These are phyloP conservation scores for Themeda triandra DNA, from an alignment of 176 grass and related monocot genomes.

Conservation along the genomic window DNA sequence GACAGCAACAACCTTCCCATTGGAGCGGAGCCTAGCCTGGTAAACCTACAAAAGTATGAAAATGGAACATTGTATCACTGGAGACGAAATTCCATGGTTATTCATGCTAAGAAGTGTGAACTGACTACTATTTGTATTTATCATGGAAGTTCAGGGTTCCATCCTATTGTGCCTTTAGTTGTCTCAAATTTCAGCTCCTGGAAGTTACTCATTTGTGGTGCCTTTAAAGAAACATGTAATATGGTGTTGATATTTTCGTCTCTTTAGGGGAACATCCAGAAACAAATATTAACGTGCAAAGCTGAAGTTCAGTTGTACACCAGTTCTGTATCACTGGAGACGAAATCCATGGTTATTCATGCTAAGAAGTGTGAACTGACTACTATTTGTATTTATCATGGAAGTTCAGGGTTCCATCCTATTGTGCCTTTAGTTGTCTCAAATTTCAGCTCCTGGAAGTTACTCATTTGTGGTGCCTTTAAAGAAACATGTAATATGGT, in stretches of 20 bases:
- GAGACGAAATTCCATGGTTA: neutral
- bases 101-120: neutral
- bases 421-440: neutral
- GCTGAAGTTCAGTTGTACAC: neutral
- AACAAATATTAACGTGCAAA: neutral
- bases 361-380: neutral
- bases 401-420: neutral
- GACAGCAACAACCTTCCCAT: conserved; percentile 82
- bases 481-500: neutral
- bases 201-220: neutral
- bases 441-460: neutral
- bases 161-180: neutral
- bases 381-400: conserved; percentile 5
- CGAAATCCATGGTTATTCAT: neutral
- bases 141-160: neutral
- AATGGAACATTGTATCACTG: neutral
- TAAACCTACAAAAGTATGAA: conserved; percentile 70
- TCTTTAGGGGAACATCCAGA: neutral
- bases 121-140: neutral
- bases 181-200: neutral
- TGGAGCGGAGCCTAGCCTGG: conserved; percentile 68
- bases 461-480: neutral
- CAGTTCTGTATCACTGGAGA: neutral
- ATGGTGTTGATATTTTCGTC: neutral
- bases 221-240: neutral